Evolutionary conservation across 2,329 filamentous ascomycete genomes (phyloP).

Genomic region (Ceratocystis harringtonii): DNA sequence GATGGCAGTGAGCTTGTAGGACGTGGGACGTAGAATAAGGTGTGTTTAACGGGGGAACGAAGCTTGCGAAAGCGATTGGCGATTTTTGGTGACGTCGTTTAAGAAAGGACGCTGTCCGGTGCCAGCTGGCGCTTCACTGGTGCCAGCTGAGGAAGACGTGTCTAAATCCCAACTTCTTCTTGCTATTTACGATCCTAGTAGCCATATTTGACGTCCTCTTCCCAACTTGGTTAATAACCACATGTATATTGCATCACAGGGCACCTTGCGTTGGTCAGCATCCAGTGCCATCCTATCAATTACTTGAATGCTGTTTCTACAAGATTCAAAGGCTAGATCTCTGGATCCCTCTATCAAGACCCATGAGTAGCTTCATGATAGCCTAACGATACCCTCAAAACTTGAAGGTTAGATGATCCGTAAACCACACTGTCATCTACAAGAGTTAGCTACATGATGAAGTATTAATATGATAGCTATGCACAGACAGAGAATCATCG

Average conservation of each 20-base stretch:
- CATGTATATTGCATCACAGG: not conserved
- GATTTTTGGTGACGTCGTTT: slow-evolving; percentile 10
- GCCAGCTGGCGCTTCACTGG: not conserved
- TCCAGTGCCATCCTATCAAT: too few species aligned
- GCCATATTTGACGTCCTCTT: not conserved
- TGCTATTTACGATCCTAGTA: not conserved
- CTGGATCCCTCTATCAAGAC: too few species aligned
- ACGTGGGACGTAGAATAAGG: too few species aligned
- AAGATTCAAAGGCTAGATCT: too few species aligned
- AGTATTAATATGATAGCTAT: too few species aligned
- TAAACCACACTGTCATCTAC: too few species aligned
- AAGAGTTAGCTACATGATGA: too few species aligned
- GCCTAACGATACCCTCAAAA: too few species aligned
- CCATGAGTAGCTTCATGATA: too few species aligned
- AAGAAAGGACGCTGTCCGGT: not conserved
- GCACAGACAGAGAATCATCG: too few species aligned
- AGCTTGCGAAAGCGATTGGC: not conserved
- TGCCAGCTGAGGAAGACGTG: not conserved
- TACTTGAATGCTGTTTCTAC: too few species aligned
- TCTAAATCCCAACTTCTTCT: not conserved
- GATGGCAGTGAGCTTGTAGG: not conserved
- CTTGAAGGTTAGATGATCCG: too few species aligned
- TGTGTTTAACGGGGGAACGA: not conserved
- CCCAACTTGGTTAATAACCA: slow-evolving; percentile 3
- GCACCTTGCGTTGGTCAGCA: not conserved